Evolutionary conservation across 1,139 yeast genomes (phyloP), one percentile per base, ranked within the genome.

Genomic region (Taphrina deformans): DNA sequence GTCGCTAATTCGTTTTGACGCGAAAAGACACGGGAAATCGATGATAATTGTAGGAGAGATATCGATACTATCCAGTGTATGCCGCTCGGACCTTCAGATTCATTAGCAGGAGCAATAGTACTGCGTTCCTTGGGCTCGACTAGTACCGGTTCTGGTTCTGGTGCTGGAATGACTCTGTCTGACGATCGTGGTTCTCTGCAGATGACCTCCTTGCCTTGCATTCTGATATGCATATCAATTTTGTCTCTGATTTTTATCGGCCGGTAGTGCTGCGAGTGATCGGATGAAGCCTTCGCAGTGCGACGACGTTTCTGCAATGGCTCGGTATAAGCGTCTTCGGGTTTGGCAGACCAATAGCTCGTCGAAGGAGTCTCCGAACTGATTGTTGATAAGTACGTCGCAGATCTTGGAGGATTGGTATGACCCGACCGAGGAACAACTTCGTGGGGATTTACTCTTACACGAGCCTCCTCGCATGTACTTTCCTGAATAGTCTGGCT

Each of bases 61-160:
- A 41, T 21, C 16, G 58, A 53, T 16, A 53, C 38, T 18, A 53
- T 40, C 58, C 58, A 53, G 7, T 29, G 26, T 9, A 12, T 9
- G 6, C 23, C 21, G 9, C 2, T 1, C 10, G 35, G 7, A 10
- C 4, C 5, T 2, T 4, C 12, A 12, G n/a, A 7, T n/a, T 2
- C 23, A n/a, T 26, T 16, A 3, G 35, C 12, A 1, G 53, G 53
- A 27, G 35, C 53, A 10, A 48, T 26, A 3, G 16, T n/a, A 2
- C 35, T 6, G 27, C 35, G 35, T 9, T 12, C 18, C 27, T 12
- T 3, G 2, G 9, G 24, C n/a, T 21, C 27, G 21, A 18, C n/a
- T n/a, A n/a, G n/a, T n/a, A n/a, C n/a, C 27, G 27, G n/a, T 1
- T 7, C 2, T 10, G 26, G 2, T 26, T 9, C 21, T 5, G 24